Evolutionary conservation across 306 rosid genomes (phyloP).

Genomic region (Nissolia schottii): DNA sequence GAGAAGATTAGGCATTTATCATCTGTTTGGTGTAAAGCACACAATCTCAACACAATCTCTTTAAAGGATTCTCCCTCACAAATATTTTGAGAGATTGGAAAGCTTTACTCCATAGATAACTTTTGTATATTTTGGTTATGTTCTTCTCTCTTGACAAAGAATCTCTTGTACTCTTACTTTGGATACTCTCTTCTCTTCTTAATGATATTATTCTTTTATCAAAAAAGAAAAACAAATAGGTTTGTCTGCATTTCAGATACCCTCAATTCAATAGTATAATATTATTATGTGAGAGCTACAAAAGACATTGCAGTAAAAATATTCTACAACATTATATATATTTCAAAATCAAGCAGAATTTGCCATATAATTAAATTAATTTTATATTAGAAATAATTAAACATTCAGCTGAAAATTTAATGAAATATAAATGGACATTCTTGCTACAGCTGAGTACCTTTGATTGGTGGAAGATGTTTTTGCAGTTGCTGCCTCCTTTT

Average conservation of each 20-base stretch:
- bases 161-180: too few species aligned
- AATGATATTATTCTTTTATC: too few species aligned
- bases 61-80: too few species aligned
- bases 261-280: neutral
- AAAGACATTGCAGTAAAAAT: neutral
- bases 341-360: conserved; percentile 4
- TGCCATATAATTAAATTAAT: neutral
- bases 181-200: too few species aligned
- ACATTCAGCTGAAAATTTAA: neutral
- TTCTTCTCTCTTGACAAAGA: too few species aligned
- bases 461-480: conserved; percentile 37
- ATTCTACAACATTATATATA: neutral
- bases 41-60: too few species aligned
- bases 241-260: neutral
- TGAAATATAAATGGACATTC: neutral
- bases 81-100: too few species aligned
- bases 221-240: too few species aligned
- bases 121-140: too few species aligned
- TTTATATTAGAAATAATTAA: neutral
- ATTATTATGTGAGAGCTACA: neutral
- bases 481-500: conserved; percentile 54
- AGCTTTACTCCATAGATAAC: too few species aligned
- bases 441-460: conserved; percentile 44
- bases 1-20: too few species aligned
- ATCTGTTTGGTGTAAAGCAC: too few species aligned